phyloP scores from a whole-genome alignment of 116 monocot genomes.

The Thalassia testudinum region DNA sequence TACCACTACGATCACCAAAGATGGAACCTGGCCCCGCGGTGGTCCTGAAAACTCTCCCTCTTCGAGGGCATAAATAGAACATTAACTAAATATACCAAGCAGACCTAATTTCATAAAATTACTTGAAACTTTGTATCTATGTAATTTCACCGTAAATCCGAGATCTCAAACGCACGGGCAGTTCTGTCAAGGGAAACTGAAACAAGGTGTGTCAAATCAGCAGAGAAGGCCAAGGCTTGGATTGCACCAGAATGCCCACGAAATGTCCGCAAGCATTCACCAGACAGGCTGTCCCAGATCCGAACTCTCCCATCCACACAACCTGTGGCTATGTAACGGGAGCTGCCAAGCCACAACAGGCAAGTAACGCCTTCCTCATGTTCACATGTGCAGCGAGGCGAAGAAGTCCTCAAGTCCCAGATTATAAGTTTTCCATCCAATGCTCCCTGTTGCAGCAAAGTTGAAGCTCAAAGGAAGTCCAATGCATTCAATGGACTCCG shows the following conservation, averaged over 20 bases:
- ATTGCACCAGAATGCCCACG: constrained; percentile 39
- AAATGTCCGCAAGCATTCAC: constrained; percentile 42
- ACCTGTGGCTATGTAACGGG: constrained; percentile 65
- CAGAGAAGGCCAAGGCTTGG: constrained; percentile 39
- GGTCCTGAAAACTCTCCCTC: too few species aligned
- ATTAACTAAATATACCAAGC: too few species aligned
- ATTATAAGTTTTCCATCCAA: constrained; percentile 84
- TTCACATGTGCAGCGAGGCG: constrained; percentile 45
- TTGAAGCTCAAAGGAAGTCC: constrained; percentile 21
- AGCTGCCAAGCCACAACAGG: constrained; percentile 52
- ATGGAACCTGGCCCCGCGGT: too few species aligned
- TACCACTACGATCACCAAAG: too few species aligned
- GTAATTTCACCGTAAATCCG: constrained; percentile 21
- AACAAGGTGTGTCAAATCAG: constrained; percentile 43
- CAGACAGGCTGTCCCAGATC: constrained; percentile 77
- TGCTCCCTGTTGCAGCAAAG: constrained; percentile 71
- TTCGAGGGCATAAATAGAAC: too few species aligned
- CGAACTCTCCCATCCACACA: constrained; percentile 74
- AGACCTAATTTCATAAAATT: too few species aligned
- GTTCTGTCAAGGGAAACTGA: constrained; percentile 64
- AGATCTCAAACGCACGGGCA: constrained; percentile 59
- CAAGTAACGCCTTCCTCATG: constrained; percentile 84
- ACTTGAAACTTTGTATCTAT: too few species aligned
- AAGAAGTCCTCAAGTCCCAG: constrained; percentile 63
- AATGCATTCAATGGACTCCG: too few species aligned